Evolutionary conservation across 179 eudicot genomes (phyloP).

Genomic region (Spinacia oleracea): DNA sequence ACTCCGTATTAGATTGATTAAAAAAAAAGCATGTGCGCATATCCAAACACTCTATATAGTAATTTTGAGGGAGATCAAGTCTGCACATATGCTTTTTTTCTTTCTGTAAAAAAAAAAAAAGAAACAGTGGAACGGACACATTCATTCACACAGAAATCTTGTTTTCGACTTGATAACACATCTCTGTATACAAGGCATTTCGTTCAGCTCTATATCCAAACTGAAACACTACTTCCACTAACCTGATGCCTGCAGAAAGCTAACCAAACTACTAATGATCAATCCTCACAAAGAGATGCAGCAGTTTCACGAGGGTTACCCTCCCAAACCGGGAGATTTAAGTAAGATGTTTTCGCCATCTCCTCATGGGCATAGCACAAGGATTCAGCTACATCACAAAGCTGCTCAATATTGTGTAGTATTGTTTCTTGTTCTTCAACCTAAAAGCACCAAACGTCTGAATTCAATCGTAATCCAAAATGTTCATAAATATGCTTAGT

Average conservation of each 20-base stretch:
- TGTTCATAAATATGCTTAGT: no score
- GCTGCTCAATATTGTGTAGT: slow-evolving; percentile 43
- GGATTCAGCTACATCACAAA: slow-evolving; percentile 76
- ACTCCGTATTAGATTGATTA: no score
- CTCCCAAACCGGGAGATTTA: slow-evolving; percentile 73
- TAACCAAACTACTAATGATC: slow-evolving; percentile 15
- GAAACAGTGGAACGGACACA: slow-evolving; percentile 1
- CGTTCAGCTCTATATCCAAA: slow-evolving; percentile 1
- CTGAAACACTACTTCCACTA: slow-evolving; percentile 11
- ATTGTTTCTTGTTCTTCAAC: slow-evolving; percentile 70
- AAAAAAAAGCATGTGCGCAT: no score
- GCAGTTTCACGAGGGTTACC: slow-evolving; percentile 51
- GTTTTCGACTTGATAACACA: slow-evolving; percentile 1
- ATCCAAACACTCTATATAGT: background rate
- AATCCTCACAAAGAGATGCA: slow-evolving; percentile 51
- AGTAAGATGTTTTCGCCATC: slow-evolving; percentile 34
- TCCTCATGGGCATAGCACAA: slow-evolving; percentile 59
- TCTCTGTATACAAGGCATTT: slow-evolving; percentile 14
- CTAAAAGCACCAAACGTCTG: slow-evolving; percentile 33
- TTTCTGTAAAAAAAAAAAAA: no score
- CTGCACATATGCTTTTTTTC: background rate
- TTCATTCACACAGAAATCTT: slow-evolving; percentile 6
- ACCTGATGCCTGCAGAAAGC: slow-evolving; percentile 11
- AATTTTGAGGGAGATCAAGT: background rate
- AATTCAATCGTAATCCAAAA: background rate